A percentile compares a stretch with the other conserved stretches of the same genome.
Evolutionary conservation across 148 eudicot genomes (phyloP).

Genomic region (Silene conica): DNA sequence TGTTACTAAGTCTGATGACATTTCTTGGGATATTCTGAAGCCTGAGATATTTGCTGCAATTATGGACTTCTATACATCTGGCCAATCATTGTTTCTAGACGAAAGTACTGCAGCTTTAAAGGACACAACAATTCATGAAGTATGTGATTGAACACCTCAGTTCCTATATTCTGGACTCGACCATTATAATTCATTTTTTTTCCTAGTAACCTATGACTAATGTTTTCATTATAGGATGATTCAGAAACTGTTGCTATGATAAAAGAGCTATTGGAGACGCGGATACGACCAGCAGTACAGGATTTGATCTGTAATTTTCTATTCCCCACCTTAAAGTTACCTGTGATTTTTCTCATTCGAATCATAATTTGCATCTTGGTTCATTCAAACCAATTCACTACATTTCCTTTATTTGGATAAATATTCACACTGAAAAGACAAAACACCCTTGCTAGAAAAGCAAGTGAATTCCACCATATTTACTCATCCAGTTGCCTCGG

Average conservation of each 20-base stretch:
- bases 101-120: slow-evolving; percentile 66
- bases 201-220: background rate
- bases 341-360: too few species aligned
- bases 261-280: slow-evolving; percentile 90
- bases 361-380: too few species aligned
- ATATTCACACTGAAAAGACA: background rate
- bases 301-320: slow-evolving; percentile 68
- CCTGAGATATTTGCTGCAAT: slow-evolving; percentile 93
- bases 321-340: background rate
- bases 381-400: too few species aligned
- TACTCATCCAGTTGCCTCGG: background rate
- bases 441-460: too few species aligned
- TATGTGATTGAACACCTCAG: slow-evolving; percentile 24
- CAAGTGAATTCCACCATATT: too few species aligned
- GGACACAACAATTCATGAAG: slow-evolving; percentile 90
- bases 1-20: slow-evolving; percentile 85
- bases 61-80: slow-evolving; percentile 91
- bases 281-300: slow-evolving; percentile 93
- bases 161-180: background rate
- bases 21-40: slow-evolving; percentile 80
- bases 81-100: slow-evolving; percentile 78
- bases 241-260: slow-evolving; percentile 99
- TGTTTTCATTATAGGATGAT: slow-evolving; percentile 57
- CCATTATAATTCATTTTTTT: too few species aligned
- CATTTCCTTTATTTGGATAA: background rate